Percentiles rank a stretch among this genome's conserved stretches.
phyloP scores from a whole-genome alignment of 805 yeast genomes.

The Candida oleophila region DNA sequence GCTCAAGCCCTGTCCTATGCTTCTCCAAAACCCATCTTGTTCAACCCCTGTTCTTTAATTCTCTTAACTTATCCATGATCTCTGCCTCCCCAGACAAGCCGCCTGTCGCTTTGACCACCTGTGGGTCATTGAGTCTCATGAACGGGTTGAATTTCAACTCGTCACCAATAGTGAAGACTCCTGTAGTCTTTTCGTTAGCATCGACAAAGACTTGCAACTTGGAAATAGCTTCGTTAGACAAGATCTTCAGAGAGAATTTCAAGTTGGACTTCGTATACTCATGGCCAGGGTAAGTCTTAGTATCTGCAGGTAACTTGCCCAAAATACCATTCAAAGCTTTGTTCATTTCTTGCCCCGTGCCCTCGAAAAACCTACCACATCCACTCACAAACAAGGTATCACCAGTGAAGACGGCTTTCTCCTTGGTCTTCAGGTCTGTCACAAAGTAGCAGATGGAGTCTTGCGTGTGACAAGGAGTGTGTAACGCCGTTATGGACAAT shows the following conservation, averaged over 20 bases:
- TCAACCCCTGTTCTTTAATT: conserved; percentile 61
- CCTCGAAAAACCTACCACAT: conserved; percentile 96
- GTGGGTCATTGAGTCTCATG: conserved; percentile 70
- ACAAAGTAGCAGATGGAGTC: conserved; percentile 90
- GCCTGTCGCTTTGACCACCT: conserved; percentile 60
- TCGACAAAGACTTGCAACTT: conserved; percentile 51
- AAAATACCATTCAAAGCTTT: conserved; percentile 58
- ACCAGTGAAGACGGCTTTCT: conserved; percentile 86
- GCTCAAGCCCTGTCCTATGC: conserved; percentile 59
- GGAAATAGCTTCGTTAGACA: conserved; percentile 54
- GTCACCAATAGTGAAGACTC: conserved; percentile 78
- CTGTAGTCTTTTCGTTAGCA: conserved; percentile 74
- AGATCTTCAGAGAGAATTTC: conserved; percentile 67
- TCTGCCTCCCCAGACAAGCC: conserved; percentile 48
- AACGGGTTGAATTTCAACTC: conserved; percentile 87
- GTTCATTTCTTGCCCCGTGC: conserved; percentile 80
- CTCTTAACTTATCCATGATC: conserved; percentile 73
- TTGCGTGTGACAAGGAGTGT: conserved; percentile 97
- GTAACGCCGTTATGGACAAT: conserved; percentile 72
- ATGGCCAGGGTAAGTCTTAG: conserved; percentile 89
- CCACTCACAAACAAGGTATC: conserved; percentile 94
- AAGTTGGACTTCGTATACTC: conserved; percentile 88
- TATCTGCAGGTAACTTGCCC: conserved; percentile 62
- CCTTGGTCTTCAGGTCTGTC: conserved; percentile 58
- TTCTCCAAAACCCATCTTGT: conserved; percentile 61